Evolutionary conservation across 2,329 filamentous ascomycete genomes (phyloP), one percentile per base, ranked within the genome.

Genomic region (Ascochyta koolunga): DNA sequence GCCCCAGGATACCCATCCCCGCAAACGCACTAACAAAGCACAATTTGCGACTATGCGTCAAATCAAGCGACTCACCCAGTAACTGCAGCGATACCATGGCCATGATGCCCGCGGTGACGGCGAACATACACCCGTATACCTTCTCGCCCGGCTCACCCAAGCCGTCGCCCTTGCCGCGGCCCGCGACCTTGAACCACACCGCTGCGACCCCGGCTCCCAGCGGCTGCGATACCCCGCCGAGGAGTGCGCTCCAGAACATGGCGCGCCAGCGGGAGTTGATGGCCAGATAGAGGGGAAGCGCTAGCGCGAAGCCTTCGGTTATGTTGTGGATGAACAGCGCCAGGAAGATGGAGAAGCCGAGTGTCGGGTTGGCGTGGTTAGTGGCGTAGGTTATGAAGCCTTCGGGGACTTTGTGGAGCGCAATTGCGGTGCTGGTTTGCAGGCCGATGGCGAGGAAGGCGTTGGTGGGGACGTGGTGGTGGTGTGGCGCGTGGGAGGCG

Each of bases 271-370:
- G 88, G 54, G 87, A 93, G 58, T 88, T 84, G 27, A 97, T 84
- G 1, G 95, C 95, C 67, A 99, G 89, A 75, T 96, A 99, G 0
- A 99, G 81, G 0, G 95, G 95, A 0, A 99, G 79, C 0, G 92
- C 91, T 83, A 99, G 89, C 58, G 93, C 91, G 71, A 98, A 98
- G 1, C 95, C 95, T 78, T 99, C 95, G 24, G 91, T 93, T 68
- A 99, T 96, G 77, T 98, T 99, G 82, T 99, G 95, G 54, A 99
- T 93, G 71, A 96, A 96, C 7, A 99, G 83, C 0, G 95, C 93
- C 74, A 98, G 85, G 77, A 99, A 99, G 49, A 99, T 91, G 46
- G 90, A 89, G 75, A 96, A 86, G 18, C 95, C 95, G 0, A 99
- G 85, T 0, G 84, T 81, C 0, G 95, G 93, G 72, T 93, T 98